These are phyloP conservation scores for Verticillium nubilum DNA, from an alignment of 2,329 filamentous ascomycete species.

Conservation along the genomic window DNA sequence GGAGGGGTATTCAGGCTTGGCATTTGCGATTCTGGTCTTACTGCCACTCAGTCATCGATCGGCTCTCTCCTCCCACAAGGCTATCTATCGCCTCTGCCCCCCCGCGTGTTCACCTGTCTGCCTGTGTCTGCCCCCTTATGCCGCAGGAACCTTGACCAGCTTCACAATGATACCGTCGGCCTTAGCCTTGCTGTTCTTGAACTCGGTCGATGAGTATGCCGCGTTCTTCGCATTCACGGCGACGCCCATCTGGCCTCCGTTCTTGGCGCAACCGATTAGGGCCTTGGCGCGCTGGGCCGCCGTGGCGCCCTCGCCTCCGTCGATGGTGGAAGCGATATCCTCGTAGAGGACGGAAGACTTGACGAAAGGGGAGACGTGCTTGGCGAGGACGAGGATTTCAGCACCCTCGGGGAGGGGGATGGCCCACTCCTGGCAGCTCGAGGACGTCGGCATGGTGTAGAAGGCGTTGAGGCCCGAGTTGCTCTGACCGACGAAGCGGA, in stretches of 20 bases:
- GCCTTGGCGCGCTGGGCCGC: conserved; percentile 2
- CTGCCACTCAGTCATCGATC: no score
- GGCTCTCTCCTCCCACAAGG: no score
- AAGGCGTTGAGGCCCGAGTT: conserved; percentile 1
- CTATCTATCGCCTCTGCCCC: no score
- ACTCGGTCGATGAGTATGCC: conserved; percentile 10
- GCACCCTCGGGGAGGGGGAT: conserved; percentile 3
- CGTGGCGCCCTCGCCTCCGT: conserved; percentile 12
- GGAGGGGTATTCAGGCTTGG: no score
- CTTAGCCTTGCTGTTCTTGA: conserved; percentile 13
- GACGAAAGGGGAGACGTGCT: conserved; percentile 15
- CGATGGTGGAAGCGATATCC: conserved; percentile 21
- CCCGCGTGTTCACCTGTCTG: no score
- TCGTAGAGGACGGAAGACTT: conserved; percentile 17
- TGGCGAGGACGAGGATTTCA: conserved; percentile 15
- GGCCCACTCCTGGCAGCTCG: conserved; percentile 19
- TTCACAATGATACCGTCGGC: conserved; percentile 21
- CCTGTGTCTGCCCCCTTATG: no score
- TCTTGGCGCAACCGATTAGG: conserved; percentile 20
- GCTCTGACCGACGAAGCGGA: conserved; percentile 5
- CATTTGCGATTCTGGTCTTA: no score
- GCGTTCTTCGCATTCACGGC: conserved; percentile 10
- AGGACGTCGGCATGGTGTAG: neutral
- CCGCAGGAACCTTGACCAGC: conserved; percentile 12
- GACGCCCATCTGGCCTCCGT: conserved; percentile 17